Evolutionary conservation across 2,329 filamentous ascomycete species (phyloP), one percentile per base, ranked within the genome.

Genomic region (Aspergillus puulaauensis): DNA sequence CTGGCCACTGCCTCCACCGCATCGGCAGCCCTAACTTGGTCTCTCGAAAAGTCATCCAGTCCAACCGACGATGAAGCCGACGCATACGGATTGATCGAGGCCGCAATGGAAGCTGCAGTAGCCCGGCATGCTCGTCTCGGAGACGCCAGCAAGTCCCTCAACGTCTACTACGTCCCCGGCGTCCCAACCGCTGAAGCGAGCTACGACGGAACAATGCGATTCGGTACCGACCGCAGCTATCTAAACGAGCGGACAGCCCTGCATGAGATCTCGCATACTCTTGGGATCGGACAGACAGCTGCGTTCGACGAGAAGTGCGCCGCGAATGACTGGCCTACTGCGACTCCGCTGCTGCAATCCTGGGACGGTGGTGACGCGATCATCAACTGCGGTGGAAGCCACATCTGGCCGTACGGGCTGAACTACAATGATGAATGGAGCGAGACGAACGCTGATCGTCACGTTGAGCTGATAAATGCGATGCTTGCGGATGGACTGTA

Each of bases 401-500:
- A 54, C 15, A 45, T 58, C 27, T 58, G 56, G 56, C 56, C 56
- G 50, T 58, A 58, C 41, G 56, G 50, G 1, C 39, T 58, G 3
- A 58, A 58, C 21, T 58, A 58, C 17, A 19, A 58, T 31, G n/a
- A 39, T n/a, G 56, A 54, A 31, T 58, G 56, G 56, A 54, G 56
- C 21, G 56, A 58, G 50, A 53, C 35, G 12, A 54, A 58, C 41
- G 50, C 44, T 2, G 56, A 58, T 50, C 50, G 56, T 4, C 31
- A 58, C 51, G 56, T 58, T 4, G 43, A 43, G 50, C 8, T 58
- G 14, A 51, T 54, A 2, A 58, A 58, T 58, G 50, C 50, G 3
- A 54, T 58, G 56, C 9, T 58, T 45, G 56, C 27, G n/a, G 56
- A 58, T 58, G 56, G 50, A 5, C 50, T 58, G 37, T 58, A 51